Conservation (phyloP, 2,329 filamentous ascomycete genomes). For the Aspergillus ibericus region DNA sequence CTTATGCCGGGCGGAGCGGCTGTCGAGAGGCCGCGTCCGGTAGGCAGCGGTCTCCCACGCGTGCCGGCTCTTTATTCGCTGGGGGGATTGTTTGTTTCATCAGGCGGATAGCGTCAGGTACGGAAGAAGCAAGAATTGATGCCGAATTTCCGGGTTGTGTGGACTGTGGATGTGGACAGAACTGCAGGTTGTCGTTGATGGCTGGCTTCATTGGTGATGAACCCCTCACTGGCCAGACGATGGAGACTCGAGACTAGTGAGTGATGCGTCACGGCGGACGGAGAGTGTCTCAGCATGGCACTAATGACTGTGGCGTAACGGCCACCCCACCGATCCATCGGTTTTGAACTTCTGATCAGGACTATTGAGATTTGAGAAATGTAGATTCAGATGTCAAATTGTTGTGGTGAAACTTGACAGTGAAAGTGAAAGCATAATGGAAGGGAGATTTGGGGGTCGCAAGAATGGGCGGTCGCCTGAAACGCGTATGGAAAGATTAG, state of each 20-base stretch:
- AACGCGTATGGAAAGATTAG: too few species aligned
- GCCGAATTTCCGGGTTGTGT: neutral
- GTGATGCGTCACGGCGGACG: neutral
- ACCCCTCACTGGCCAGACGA: neutral
- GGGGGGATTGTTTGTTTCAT: neutral
- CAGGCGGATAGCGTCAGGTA: neutral
- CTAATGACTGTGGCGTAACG: neutral
- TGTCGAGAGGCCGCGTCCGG: neutral
- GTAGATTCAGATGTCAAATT: neutral
- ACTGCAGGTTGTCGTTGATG: neutral
- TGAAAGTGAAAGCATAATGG: too few species aligned
- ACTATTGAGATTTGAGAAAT: neutral
- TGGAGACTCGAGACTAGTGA: neutral
- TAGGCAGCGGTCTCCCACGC: neutral
- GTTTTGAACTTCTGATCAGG: neutral
- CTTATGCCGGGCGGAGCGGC: neutral
- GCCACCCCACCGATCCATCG: neutral
- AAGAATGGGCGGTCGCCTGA: too few species aligned
- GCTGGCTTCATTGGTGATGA: neutral
- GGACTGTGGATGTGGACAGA: neutral
- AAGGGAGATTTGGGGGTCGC: too few species aligned
- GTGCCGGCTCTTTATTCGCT: neutral
- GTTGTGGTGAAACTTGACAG: neutral
- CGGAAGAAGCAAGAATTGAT: neutral
- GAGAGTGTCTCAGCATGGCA: neutral